Evolutionary conservation across 306 rosid species (phyloP), one percentile per base, ranked within the genome.

Genomic region (Inga leiocalycina): DNA sequence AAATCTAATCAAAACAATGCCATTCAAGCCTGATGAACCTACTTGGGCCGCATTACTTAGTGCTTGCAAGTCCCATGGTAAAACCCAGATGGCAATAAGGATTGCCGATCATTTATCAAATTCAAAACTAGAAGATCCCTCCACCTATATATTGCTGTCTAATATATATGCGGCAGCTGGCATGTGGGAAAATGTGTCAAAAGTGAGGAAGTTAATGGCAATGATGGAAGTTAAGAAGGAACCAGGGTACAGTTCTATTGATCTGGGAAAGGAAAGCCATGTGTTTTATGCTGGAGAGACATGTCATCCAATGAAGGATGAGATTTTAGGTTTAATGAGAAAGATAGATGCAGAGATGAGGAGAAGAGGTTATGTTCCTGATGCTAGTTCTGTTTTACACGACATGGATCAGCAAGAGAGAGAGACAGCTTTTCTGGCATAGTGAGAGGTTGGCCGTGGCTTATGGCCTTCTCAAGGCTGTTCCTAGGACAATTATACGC

Each of bases 211-310:
- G 89, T 77, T 91, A 81, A 90, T 95, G 96, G 67, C 30, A 48
- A 80, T 54, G 37, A 89, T 84, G 88, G 98, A 93, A 78, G 96
- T 89, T 46, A 91, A 85, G 85, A 95, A 90, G 88, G 86, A 79
- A 71, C 98, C 98, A 1, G 98, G 98, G 24, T 95, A 92, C 88
- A 95, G 98, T 83, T 85, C 88, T 82, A 24, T 93, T 35, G 91
- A 87, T 80, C 65, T 93, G 74, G 94, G 98, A 70, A 92, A 83
- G 88, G 98, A 92, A 87, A 92, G 85, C 76, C 84, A 88, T 39
- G 91, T 90, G 59, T 95, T 95, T 88, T 88, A 88, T 79, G 98
- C 98, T 35, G 98, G 98, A 78, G 98, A 95, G 89, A 90, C 91
- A 66, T 80, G 73, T 73, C 95, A 92, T 77, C 88, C 92, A 11